These are phyloP conservation scores for Zopfochytrium polystomum DNA, from an alignment of 371 early-diverging fungal species.

Conservation along the genomic window DNA sequence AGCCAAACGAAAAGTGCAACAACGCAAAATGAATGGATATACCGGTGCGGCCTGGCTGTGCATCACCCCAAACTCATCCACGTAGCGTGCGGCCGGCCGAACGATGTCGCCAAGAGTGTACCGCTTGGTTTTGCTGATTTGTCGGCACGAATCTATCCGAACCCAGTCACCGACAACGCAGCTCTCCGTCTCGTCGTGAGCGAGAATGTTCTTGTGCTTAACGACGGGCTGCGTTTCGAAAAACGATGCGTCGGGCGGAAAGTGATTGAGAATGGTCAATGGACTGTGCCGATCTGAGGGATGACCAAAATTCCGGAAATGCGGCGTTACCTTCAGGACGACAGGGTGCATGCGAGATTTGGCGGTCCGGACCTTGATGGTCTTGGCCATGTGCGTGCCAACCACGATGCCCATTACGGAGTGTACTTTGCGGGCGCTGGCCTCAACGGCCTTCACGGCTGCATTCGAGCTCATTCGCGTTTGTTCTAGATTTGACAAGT, in stretches of 20 bases:
- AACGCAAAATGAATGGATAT: too few species aligned
- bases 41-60: constrained; percentile 35
- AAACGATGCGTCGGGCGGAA: background rate
- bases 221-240: constrained; percentile 54
- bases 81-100: constrained; percentile 34
- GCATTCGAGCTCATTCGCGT: too few species aligned
- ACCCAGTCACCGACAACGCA: constrained; percentile 89
- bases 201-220: constrained; percentile 81
- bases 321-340: constrained; percentile 74
- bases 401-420: constrained; percentile 60
- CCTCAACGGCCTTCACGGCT: background rate
- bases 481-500: too few species aligned
- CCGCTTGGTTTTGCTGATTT: constrained; percentile 82
- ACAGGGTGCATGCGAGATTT: constrained; percentile 72
- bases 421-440: constrained; percentile 3
- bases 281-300: constrained; percentile 11
- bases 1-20: too few species aligned
- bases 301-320: too few species aligned
- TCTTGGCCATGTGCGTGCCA: constrained; percentile 83
- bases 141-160: constrained; percentile 86
- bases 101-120: constrained; percentile 87
- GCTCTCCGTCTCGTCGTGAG: constrained; percentile 79
- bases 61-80: constrained; percentile 36
- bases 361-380: constrained; percentile 85
- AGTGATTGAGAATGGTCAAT: constrained; percentile 1